A percentile compares a stretch with the other conserved stretches of the same genome.
Conservation (phyloP, 257 asterid species). For the Capsicum baccatum region DNA sequence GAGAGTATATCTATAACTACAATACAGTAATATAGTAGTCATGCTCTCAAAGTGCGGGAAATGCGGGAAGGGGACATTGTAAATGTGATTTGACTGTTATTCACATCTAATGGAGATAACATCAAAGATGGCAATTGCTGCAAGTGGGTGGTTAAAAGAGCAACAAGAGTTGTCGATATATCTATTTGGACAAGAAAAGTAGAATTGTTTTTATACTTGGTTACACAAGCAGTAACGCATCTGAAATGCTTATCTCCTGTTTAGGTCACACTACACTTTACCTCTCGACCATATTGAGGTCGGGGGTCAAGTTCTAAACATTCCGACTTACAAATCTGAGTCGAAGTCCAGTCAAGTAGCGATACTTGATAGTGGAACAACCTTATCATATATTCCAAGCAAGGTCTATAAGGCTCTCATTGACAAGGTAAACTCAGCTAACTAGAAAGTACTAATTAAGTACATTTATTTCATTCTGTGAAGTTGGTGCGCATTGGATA, state of each 20-base stretch:
- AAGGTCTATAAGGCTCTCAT: slow-evolving; percentile 58
- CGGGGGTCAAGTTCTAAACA: slow-evolving; percentile 67
- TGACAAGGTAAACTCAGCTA: slow-evolving; percentile 47
- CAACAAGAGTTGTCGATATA: background rate
- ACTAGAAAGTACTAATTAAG: slow-evolving; percentile 21
- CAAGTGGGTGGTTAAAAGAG: background rate
- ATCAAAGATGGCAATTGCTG: background rate
- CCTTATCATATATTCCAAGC: slow-evolving; percentile 89
- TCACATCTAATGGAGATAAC: background rate
- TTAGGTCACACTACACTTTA: slow-evolving; percentile 78
- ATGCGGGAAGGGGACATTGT: background rate
- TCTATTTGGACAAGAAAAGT: background rate
- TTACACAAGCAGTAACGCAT: background rate
- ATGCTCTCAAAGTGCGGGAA: background rate
- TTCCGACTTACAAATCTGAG: slow-evolving; percentile 54
- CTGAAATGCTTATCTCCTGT: slow-evolving; percentile 26
- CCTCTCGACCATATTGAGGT: slow-evolving; percentile 69
- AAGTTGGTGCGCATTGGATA: no score
- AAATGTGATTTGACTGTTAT: background rate
- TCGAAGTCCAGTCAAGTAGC: slow-evolving; percentile 53
- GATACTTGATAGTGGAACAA: slow-evolving; percentile 91
- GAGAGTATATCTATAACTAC: background rate
- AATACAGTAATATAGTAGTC: background rate
- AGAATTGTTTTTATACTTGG: background rate
- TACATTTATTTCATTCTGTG: background rate